A percentile compares a stretch with the other conserved stretches of the same genome.
These are phyloP conservation scores for Cutaneotrichosporon sp. DNA, from an alignment of 1,284 basidiomycete species.

Conservation along the genomic window DNA sequence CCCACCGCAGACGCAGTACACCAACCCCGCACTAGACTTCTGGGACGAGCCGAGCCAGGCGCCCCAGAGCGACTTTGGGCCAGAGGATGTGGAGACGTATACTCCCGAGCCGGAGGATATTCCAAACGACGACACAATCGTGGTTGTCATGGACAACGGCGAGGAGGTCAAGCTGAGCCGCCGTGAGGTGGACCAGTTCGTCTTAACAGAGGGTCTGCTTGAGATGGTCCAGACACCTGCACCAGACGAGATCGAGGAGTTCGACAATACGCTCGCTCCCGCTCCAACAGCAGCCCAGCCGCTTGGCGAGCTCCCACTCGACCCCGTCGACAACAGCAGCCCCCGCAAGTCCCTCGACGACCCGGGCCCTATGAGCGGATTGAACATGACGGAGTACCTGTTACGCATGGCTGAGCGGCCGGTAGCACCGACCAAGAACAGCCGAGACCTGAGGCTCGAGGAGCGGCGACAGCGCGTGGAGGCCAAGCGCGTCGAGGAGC, in stretches of 20 bases:
- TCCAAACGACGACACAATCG: neutral
- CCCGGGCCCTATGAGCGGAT: too few relatives aligned
- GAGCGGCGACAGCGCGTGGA: neutral
- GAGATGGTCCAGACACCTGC: neutral
- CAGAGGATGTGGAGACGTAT: neutral
- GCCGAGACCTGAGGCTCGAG: neutral
- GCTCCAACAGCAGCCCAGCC: neutral
- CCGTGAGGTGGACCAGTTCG: neutral
- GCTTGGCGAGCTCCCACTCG: neutral
- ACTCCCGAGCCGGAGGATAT: neutral
- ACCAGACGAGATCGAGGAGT: neutral
- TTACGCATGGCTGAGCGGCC: neutral
- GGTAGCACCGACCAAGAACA: neutral
- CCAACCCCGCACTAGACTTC: neutral
- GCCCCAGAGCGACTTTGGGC: neutral
- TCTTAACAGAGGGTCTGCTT: neutral
- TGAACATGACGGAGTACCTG: constrained; percentile 5
- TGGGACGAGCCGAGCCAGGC: neutral
- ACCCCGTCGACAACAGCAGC: neutral
- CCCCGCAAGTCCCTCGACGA: too few relatives aligned
- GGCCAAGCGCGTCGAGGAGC: neutral
- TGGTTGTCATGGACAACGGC: neutral
- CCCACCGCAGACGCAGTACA: neutral
- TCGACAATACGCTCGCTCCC: neutral
- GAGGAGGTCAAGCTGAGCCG: neutral